A percentile compares a stretch with the other conserved stretches of the same genome.
Conservation (phyloP, 208 protist species). For the Cochliopodium minus region DNA sequence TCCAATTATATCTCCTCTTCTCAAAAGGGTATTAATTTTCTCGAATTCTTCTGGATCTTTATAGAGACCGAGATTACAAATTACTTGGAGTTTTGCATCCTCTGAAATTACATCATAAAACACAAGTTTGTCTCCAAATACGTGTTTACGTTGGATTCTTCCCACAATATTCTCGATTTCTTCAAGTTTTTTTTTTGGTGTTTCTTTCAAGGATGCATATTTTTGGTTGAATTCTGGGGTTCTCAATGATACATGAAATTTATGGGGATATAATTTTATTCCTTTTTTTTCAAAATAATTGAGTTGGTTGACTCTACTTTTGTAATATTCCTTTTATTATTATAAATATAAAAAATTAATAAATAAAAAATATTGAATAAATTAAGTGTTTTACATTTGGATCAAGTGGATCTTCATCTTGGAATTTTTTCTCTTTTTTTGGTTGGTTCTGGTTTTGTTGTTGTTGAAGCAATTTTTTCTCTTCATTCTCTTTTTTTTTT, state of each 20-base stretch:
- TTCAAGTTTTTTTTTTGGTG: constrained; percentile 31
- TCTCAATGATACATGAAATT: constrained; percentile 66
- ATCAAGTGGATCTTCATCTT: constrained; percentile 18
- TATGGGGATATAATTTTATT: constrained; percentile 82
- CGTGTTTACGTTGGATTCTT: constrained; percentile 51
- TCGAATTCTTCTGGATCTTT: constrained; percentile 42
- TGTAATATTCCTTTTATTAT: constrained; percentile 27
- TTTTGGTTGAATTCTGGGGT: constrained; percentile 61
- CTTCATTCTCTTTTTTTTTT: constrained; percentile 13
- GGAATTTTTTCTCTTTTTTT: background rate
- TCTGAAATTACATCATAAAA: constrained; percentile 88
- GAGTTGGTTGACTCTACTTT: constrained; percentile 28
- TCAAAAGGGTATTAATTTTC: constrained; percentile 55
- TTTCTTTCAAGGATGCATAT: constrained; percentile 39
- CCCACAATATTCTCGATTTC: constrained; percentile 61
- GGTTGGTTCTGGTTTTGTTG: background rate
- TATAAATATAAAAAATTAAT: background rate
- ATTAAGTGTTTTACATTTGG: background rate
- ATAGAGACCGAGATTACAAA: constrained; percentile 47
- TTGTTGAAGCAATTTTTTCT: background rate
- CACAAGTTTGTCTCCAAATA: constrained; percentile 69
- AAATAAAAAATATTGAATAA: background rate
- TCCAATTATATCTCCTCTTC: constrained; percentile 95
- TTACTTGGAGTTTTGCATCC: constrained; percentile 75
- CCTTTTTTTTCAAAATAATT: constrained; percentile 8